Base-by-base conservation (phyloP, 1,139 yeast species). In the Yamadazyma trypodendri region DNA sequence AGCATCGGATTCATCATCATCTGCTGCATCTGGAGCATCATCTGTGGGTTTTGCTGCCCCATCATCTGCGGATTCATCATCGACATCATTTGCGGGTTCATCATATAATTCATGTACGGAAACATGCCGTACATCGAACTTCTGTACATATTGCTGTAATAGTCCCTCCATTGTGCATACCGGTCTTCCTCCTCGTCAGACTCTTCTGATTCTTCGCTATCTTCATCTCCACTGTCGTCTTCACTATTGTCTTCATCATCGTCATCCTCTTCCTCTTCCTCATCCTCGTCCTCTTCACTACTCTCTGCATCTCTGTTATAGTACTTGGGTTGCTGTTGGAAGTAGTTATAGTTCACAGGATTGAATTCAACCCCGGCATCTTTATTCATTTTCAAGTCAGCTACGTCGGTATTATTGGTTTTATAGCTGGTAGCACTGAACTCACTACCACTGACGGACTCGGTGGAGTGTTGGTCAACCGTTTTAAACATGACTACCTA, bases 391-490 rank as follows among this genome's bases (percentile, higher is more conserved):
- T 17, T 32, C 10, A 11, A 22, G 12, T 32, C 13, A 44, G 45
- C 15, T 2, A 52, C 44, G 16, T 68, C 63, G 4, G 71, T 62
- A 38, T 57, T 52, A 28, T 66, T 63, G 5, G 70, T 61, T 24
- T 58, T 62, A 20, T 68, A 64, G 18, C 58, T 60, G 16, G 58
- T 50, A 23, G 59, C 47, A 61, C 59, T 63, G 34, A 64, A 60
- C 22, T 64, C 70, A 43, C 64, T 58, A 7, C 61, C 65, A 34
- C 53, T 52, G 22, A 53, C 45, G n/a, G 67, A 47, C 6, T 38
- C 37, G 24, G 39, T 37, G 15, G 42, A 24, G 14, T 23, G 31
- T 14, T 34, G 27, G 6, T n/a, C 24, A 15, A 28, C 16, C 11
- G 32, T 32, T 23, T 34, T 32, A 34, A 21, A 34, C 36, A 34